phyloP scores from a whole-genome alignment of 202 grass and related monocot species.

The Digitaria exilis region DNA sequence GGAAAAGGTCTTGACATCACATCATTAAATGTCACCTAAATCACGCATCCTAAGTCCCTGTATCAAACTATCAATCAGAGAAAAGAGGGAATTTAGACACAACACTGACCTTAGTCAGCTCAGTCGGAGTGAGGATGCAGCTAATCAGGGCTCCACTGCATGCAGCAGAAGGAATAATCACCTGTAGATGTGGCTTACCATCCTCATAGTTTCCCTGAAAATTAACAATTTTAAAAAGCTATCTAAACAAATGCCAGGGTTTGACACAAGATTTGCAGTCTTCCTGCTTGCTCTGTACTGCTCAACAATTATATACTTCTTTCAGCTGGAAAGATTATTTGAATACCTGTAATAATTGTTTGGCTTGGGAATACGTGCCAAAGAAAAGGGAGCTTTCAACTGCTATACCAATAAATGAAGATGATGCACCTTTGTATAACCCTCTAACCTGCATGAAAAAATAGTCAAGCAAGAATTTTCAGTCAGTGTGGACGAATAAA shows the following conservation, averaged over 20 bases:
- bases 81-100: slow-evolving; percentile 10
- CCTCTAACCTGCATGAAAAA: slow-evolving; percentile 75
- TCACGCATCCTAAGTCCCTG: slow-evolving; percentile 27
- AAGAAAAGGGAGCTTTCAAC: slow-evolving; percentile 94
- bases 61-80: slow-evolving; percentile 14
- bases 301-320: slow-evolving; percentile 24
- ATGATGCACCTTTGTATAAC: slow-evolving; percentile 88
- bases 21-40: slow-evolving; percentile 56
- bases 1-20: slow-evolving; percentile 67
- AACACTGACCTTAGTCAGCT: slow-evolving; percentile 76
- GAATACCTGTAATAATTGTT: slow-evolving; percentile 82
- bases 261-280: slow-evolving; percentile 12
- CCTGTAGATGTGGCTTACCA: slow-evolving; percentile 65
- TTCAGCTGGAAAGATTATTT: slow-evolving; percentile 28
- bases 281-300: not conserved
- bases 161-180: slow-evolving; percentile 90
- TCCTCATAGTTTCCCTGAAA: slow-evolving; percentile 71
- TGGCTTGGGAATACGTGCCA: slow-evolving; percentile 83
- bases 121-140: slow-evolving; percentile 84
- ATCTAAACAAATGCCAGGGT: not conserved
- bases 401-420: slow-evolving; percentile 92
- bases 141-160: slow-evolving; percentile 83
- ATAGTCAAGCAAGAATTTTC: slow-evolving; percentile 22
- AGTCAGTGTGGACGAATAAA: not conserved
- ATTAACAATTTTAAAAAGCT: not conserved